These are phyloP conservation scores for Quercus phellos DNA, from an alignment of 331 rosid species.

Conservation along the genomic window DNA sequence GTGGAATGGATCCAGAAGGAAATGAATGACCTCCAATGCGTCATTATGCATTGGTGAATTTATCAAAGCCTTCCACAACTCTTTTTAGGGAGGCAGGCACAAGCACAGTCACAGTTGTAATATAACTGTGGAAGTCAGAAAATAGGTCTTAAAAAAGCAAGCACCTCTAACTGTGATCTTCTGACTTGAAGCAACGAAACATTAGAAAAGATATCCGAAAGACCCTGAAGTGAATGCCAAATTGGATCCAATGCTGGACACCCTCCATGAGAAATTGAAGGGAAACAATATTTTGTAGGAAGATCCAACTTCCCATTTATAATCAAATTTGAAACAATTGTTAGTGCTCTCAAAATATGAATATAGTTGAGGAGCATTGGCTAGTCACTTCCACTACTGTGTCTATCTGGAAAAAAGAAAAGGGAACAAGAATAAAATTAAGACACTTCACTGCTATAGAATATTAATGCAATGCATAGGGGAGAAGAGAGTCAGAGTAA, in stretches of 20 bases:
- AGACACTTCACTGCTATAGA: not conserved
- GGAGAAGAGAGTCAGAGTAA: not conserved
- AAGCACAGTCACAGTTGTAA: conserved; percentile 1
- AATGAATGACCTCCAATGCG: conserved; percentile 39
- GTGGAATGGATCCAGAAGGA: conserved; percentile 36
- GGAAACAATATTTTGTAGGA: conserved; percentile 34
- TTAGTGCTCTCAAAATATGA: conserved; percentile 50
- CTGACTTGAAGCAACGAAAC: conserved; percentile 36
- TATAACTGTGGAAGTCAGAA: conserved; percentile 34
- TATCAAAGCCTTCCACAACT: conserved; percentile 41
- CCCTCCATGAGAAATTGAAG: conserved; percentile 38
- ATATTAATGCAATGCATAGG: not conserved
- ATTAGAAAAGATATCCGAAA: conserved; percentile 30
- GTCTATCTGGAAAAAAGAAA: conserved; percentile 64
- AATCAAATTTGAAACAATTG: conserved; percentile 40
- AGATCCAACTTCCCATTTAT: conserved; percentile 37
- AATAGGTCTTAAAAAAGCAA: conserved; percentile 32
- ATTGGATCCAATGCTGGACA: conserved; percentile 48
- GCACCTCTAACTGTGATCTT: conserved; percentile 30
- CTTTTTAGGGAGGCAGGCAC: conserved; percentile 26
- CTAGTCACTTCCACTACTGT: conserved; percentile 78
- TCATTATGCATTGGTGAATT: conserved; percentile 31
- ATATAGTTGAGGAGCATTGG: conserved; percentile 37
- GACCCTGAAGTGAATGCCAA: conserved; percentile 31
- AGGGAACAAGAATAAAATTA: conserved; percentile 6